Evolutionary conservation across 2,329 filamentous ascomycete genomes (phyloP).

Genomic region (Pochonia chlamydosporia): DNA sequence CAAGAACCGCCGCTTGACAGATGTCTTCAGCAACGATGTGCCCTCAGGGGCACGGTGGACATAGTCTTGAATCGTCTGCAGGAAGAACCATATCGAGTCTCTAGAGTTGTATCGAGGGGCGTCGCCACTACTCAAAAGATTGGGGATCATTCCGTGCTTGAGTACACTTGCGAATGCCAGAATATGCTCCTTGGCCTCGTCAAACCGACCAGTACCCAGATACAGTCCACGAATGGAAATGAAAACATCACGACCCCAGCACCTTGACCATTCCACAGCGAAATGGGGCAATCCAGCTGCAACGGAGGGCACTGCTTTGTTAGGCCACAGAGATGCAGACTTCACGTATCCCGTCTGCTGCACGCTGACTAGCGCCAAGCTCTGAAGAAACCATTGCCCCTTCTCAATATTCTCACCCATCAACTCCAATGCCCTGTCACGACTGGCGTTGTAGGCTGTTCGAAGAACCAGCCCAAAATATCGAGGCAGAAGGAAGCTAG

Average conservation of each 20-base stretch:
- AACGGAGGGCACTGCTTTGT: slow-evolving; percentile 76
- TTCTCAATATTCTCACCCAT: slow-evolving; percentile 72
- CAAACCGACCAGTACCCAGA: slow-evolving; percentile 81
- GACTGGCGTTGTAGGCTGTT: slow-evolving; percentile 80
- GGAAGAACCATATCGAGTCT: slow-evolving; percentile 96
- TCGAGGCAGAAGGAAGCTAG: slow-evolving; percentile 82
- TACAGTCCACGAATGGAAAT: slow-evolving; percentile 92
- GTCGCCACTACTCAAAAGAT: slow-evolving; percentile 80
- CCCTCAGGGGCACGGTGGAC: slow-evolving; percentile 76
- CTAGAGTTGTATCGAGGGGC: slow-evolving; percentile 90
- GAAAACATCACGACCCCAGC: slow-evolving; percentile 96
- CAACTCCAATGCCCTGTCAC: slow-evolving; percentile 69
- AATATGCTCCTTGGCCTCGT: slow-evolving; percentile 89
- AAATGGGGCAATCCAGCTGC: slow-evolving; percentile 95
- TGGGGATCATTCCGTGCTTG: slow-evolving; percentile 98
- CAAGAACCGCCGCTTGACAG: slow-evolving; percentile 77
- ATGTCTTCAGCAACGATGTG: slow-evolving; percentile 64
- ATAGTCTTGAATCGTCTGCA: slow-evolving; percentile 95
- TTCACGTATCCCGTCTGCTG: slow-evolving; percentile 87
- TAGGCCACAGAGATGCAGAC: slow-evolving; percentile 85
- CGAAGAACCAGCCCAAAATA: slow-evolving; percentile 90
- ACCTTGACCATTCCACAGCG: slow-evolving; percentile 86
- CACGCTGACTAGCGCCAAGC: slow-evolving; percentile 82
- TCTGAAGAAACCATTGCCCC: slow-evolving; percentile 85
- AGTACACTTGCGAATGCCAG: slow-evolving; percentile 90